A percentile compares a stretch with the other conserved stretches of the same genome.
Conservation (phyloP, 306 rosid genomes). For the Corylus avellana region DNA sequence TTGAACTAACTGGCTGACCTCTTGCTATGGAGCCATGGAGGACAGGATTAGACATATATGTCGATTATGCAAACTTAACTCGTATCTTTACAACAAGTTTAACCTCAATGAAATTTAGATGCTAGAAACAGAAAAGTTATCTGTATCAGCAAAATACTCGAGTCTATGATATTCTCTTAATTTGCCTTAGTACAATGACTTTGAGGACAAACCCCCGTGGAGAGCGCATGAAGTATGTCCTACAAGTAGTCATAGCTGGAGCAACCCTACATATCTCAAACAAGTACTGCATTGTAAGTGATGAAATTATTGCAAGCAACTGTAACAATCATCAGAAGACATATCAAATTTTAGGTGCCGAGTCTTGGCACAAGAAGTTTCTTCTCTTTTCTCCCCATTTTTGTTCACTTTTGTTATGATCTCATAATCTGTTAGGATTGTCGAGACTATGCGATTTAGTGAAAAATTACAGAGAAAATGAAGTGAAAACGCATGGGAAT, state of each 20-base stretch:
- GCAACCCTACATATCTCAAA: background rate
- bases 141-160: background rate
- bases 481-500: too few relatives aligned
- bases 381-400: background rate
- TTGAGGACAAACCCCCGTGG: background rate
- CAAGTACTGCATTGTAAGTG: background rate
- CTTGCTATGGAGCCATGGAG: too few relatives aligned
- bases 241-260: background rate
- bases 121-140: background rate
- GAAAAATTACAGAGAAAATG: too few relatives aligned
- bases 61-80: background rate
- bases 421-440: too few relatives aligned
- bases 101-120: background rate
- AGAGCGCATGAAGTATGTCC: background rate
- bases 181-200: background rate
- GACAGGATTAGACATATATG: background rate
- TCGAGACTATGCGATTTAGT: too few relatives aligned
- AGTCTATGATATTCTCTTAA: background rate
- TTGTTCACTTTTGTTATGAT: too few relatives aligned
- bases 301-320: background rate
- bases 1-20: too few relatives aligned
- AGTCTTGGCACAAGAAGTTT: background rate
- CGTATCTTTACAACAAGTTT: background rate
- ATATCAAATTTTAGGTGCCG: background rate
- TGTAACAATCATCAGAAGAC: background rate